Base-by-base conservation (phyloP, 2,329 filamentous ascomycete species). In the Fusarium albosuccineum region DNA sequence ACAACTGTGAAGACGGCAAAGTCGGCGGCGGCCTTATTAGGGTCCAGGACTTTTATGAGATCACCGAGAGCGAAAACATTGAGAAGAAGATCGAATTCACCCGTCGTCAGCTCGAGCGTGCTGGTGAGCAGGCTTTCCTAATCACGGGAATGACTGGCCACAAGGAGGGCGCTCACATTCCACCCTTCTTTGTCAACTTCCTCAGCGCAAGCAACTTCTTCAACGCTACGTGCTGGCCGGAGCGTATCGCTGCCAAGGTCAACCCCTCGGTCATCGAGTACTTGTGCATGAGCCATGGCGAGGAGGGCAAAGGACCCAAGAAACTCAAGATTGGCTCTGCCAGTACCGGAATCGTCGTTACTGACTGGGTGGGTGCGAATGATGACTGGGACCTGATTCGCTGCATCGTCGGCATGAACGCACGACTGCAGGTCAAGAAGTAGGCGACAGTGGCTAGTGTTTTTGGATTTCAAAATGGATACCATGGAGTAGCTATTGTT, bases 11-110 rank as follows among this genome's bases (percentile, higher is more conserved):
- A 33, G 89, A 97, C 74, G 91, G 92, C 57, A 83, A 83, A 34
- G 88, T 87, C 49, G 87, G 87, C 9, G 89, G 89, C 72, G 93
- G 92, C 4, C 83, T 89, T 66, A 88, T 97, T 61, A 90, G 92
- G 68, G 90, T 98, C 41, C 96, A 98, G 81, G 96, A 98, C 81
- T 97, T 95, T 79, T 98, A 97, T 83, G 93, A 97, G 75, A 89
- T 99, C 34, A 81, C 90, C 45, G 88, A 93, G 78, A 89, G 87
- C 22, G 82, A 87, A 61, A 91, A 91, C 71, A 95, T 98, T 62
- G 84, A 90, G 37, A 89, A 90, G 79, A 99, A 98, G 84, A 91
- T 97, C 62, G 80, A 84, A 41, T 90, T 90, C 73, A 89, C 88
- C 54, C 89, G 86, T 61, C 89, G 90, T 26, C 94, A 97, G 71